These are phyloP conservation scores for Trichosporon sp. DNA, from an alignment of 1,284 basidiomycete genomes.

Conservation along the genomic window DNA sequence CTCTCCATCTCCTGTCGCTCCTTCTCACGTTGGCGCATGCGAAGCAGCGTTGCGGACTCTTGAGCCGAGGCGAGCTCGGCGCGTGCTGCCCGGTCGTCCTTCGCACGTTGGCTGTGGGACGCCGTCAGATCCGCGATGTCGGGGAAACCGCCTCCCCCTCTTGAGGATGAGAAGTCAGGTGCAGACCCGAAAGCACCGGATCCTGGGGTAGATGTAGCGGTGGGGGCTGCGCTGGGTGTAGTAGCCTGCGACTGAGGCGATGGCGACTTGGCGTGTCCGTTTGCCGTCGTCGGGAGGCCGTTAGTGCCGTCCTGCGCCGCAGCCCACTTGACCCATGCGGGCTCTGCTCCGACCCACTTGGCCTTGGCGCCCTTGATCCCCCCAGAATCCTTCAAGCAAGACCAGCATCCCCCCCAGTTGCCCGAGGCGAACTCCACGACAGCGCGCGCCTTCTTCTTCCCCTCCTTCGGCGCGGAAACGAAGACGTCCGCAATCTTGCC, in stretches of 20 bases:
- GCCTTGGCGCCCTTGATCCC: constrained; percentile 57
- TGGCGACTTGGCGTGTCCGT: constrained; percentile 5
- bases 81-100: constrained; percentile 21
- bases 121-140: constrained; percentile 10
- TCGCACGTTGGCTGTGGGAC: constrained; percentile 16
- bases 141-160: constrained; percentile 23
- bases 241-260: background rate
- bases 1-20: constrained; percentile 68
- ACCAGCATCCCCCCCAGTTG: constrained; percentile 50
- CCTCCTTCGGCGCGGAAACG: constrained; percentile 26
- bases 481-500: constrained; percentile 41
- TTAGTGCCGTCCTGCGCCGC: constrained; percentile 52
- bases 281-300: background rate
- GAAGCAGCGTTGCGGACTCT: constrained; percentile 73
- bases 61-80: constrained; percentile 59
- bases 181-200: constrained; percentile 20
- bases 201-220: constrained; percentile 11
- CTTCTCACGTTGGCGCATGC: constrained; percentile 63
- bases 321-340: constrained; percentile 67
- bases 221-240: constrained; percentile 16
- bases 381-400: constrained; percentile 37
- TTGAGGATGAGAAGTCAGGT: constrained; percentile 25
- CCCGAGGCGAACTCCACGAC: constrained; percentile 50
- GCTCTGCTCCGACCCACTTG: constrained; percentile 65
- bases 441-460: constrained; percentile 51